These are phyloP conservation scores for Heliocybe sulcata DNA, from an alignment of 1,284 basidiomycete species.

Conservation along the genomic window DNA sequence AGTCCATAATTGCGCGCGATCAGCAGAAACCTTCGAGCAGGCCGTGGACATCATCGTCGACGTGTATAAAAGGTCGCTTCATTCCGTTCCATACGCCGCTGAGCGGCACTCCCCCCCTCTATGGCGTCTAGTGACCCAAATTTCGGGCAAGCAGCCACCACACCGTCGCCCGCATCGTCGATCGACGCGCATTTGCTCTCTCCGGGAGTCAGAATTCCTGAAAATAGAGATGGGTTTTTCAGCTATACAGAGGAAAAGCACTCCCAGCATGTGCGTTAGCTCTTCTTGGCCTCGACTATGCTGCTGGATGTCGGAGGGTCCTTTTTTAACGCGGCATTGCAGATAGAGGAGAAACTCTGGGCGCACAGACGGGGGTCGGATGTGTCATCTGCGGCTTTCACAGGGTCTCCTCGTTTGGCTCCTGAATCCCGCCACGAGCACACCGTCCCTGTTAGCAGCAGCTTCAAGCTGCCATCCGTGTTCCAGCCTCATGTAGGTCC, in stretches of 20 bases:
- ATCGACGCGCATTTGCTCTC: conserved; percentile 9
- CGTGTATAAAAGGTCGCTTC: not conserved
- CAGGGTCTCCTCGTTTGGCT: conserved; percentile 1
- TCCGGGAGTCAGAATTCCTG: conserved; percentile 40
- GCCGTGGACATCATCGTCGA: not conserved
- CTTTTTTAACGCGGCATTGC: conserved; percentile 4
- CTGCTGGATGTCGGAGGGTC: not conserved
- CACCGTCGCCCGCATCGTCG: not conserved
- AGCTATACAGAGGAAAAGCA: conserved; percentile 71
- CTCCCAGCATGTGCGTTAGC: conserved; percentile 58
- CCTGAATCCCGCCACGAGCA: conserved; percentile 37
- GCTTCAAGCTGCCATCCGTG: conserved; percentile 32
- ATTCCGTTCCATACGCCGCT: not conserved
- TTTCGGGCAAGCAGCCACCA: not conserved
- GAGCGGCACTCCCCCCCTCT: not conserved
- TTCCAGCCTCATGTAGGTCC: conserved; percentile 20
- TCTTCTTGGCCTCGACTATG: conserved; percentile 3
- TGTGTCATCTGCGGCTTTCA: conserved; percentile 5
- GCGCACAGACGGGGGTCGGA: conserved; percentile 46
- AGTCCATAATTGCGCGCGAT: no score
- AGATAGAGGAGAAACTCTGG: conserved; percentile 71
- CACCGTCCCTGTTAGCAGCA: conserved; percentile 25
- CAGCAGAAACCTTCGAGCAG: not conserved
- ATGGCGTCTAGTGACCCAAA: not conserved
- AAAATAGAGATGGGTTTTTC: conserved; percentile 64